phyloP scores from a whole-genome alignment of 805 yeast genomes.

The Metschnikowia arizonensis region DNA sequence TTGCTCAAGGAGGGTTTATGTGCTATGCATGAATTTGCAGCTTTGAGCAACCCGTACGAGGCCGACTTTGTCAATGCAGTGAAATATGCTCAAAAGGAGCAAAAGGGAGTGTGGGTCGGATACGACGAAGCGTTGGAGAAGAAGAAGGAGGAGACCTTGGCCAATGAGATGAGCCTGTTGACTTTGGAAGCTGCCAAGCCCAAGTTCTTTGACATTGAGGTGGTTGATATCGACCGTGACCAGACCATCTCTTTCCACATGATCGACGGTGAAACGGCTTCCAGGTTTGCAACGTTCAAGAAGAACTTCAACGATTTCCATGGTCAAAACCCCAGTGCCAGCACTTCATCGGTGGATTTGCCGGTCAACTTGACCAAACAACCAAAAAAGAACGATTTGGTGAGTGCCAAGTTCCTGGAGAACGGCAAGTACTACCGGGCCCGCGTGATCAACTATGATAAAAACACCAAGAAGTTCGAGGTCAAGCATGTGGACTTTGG shows the following conservation, averaged over 20 bases:
- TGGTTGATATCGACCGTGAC: conserved; percentile 44
- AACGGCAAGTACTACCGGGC: conserved; percentile 60
- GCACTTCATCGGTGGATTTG: conserved; percentile 33
- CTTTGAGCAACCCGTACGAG: conserved; percentile 52
- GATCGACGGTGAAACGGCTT: conserved; percentile 34
- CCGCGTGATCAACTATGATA: conserved; percentile 45
- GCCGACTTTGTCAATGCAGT: conserved; percentile 58
- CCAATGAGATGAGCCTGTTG: conserved; percentile 20
- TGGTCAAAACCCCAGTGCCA: conserved; percentile 33
- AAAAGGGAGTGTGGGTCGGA: conserved; percentile 65
- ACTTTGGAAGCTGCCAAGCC: conserved; percentile 30
- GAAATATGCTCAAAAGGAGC: conserved; percentile 50
- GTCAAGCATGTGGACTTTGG: conserved; percentile 66
- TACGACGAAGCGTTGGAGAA: conserved; percentile 43
- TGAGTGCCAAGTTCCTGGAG: conserved; percentile 50
- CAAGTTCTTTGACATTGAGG: conserved; percentile 48
- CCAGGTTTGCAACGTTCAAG: conserved; percentile 42
- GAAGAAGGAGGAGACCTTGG: conserved; percentile 26
- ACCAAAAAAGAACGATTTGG: conserved; percentile 54
- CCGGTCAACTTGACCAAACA: conserved; percentile 36
- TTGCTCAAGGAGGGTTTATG: conserved; percentile 63
- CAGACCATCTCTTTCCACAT: conserved; percentile 42
- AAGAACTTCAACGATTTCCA: conserved; percentile 45
- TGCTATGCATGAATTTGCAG: conserved; percentile 61
- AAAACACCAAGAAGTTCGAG: conserved; percentile 38